phyloP scores from a whole-genome alignment of 148 eudicot genomes.

The Hydrangea macrophylla region DNA sequence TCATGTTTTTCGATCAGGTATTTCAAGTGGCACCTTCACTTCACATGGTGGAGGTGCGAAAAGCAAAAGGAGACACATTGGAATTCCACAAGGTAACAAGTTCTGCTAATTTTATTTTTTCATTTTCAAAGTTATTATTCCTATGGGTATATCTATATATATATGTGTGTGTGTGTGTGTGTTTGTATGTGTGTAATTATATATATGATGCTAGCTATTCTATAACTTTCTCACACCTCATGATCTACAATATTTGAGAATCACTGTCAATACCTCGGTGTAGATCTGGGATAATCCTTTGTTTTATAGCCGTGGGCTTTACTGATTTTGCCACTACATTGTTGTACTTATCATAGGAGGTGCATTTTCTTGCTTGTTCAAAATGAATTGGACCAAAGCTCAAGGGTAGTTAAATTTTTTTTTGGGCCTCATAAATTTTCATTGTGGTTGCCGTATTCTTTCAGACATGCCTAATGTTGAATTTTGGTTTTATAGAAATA shows the following conservation, averaged over 20 bases:
- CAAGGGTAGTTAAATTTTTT: too few species aligned
- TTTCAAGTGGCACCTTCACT: slow-evolving; percentile 97
- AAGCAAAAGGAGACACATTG: slow-evolving; percentile 96
- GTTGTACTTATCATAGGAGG: too few species aligned
- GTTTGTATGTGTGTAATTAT: too few species aligned
- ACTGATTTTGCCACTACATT: too few species aligned
- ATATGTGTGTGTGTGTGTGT: too few species aligned
- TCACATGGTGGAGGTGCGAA: slow-evolving; percentile 92
- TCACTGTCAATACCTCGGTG: not conserved
- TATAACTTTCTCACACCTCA: not conserved
- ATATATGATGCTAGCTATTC: not conserved
- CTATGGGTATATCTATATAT: not conserved
- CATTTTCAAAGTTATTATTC: too few species aligned
- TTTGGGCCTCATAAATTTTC: not conserved
- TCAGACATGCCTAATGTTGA: not conserved
- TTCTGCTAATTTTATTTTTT: not conserved
- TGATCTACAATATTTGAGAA: not conserved
- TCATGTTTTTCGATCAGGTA: slow-evolving; percentile 40
- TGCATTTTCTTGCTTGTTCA: not conserved
- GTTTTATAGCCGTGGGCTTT: too few species aligned
- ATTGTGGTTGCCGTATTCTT: not conserved
- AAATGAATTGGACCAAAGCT: not conserved
- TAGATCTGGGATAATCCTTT: too few species aligned
- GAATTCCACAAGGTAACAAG: slow-evolving; percentile 85
- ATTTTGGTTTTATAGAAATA: too few species aligned